These are phyloP conservation scores for Cordyceps cateniannulata DNA, from an alignment of 2,329 filamentous ascomycete species.

Conservation along the genomic window DNA sequence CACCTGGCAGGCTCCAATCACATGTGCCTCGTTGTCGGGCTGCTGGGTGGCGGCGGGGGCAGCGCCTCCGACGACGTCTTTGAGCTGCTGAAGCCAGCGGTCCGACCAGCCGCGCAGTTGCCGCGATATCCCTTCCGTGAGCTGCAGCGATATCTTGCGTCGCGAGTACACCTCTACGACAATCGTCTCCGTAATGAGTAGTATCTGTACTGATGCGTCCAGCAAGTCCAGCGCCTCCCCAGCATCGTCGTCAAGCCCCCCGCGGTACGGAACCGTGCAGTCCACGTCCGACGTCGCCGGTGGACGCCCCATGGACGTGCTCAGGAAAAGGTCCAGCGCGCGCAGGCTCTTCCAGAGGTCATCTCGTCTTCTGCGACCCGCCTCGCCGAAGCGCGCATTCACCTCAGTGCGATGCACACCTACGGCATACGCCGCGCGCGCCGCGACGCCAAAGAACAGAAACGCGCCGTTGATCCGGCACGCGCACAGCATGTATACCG, in stretches of 20 bases:
- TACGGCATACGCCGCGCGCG: constrained; percentile 45
- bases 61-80: constrained; percentile 25
- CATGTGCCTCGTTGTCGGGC: constrained; percentile 22
- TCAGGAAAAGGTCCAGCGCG: constrained; percentile 45
- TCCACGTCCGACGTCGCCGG: constrained; percentile 48
- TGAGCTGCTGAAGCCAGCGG: constrained; percentile 41
- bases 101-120: constrained; percentile 46
- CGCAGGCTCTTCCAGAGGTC: constrained; percentile 49
- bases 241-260: constrained; percentile 24
- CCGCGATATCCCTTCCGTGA: constrained; percentile 47
- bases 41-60: constrained; percentile 13
- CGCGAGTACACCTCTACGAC: constrained; percentile 47
- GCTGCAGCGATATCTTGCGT: constrained; percentile 44
- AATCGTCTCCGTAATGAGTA: constrained; percentile 44
- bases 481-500: constrained; percentile 47
- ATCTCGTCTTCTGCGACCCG: constrained; percentile 38
- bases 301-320: constrained; percentile 47
- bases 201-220: constrained; percentile 46
- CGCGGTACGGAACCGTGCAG: constrained; percentile 44
- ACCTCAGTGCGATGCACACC: constrained; percentile 48
- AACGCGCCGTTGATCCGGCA: constrained; percentile 51
- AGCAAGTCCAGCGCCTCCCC: constrained; percentile 39
- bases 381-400: constrained; percentile 43
- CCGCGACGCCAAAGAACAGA: constrained; percentile 47
- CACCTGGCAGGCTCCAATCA: constrained; percentile 44